Conservation (phyloP, 1,284 basidiomycete genomes). For the Naganishia albida region DNA sequence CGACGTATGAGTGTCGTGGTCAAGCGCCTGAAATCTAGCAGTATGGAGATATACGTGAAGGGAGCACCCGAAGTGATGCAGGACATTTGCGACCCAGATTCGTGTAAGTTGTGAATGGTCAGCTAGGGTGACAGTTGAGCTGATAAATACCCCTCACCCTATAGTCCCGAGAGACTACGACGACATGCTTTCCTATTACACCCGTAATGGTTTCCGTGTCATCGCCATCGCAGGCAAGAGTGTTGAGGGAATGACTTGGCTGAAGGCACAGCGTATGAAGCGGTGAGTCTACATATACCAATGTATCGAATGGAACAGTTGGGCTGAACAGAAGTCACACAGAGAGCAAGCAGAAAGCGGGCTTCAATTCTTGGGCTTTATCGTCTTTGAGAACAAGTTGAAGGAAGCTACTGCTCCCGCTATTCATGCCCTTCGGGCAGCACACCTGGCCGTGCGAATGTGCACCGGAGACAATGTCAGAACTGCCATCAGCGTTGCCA, state of each 20-base stretch:
- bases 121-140: not conserved
- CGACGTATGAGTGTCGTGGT: constrained; percentile 98
- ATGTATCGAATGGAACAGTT: not conserved
- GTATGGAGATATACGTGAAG: constrained; percentile 98
- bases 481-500: constrained; percentile 93
- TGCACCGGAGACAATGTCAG: constrained; percentile 97
- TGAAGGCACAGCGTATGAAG: constrained; percentile 95
- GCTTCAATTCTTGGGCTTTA: constrained; percentile 88
- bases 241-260: constrained; percentile 90
- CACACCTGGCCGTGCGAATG: constrained; percentile 94
- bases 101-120: constrained; percentile 62
- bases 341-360: constrained; percentile 93
- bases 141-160: not conserved
- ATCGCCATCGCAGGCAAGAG: constrained; percentile 98
- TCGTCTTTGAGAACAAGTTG: constrained; percentile 98
- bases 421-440: constrained; percentile 82
- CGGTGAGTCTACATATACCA: constrained; percentile 58
- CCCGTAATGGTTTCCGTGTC: constrained; percentile 93
- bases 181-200: constrained; percentile 95
- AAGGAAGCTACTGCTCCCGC: constrained; percentile 91
- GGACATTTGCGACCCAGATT: constrained; percentile 86
- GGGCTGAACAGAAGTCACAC: constrained; percentile 16
- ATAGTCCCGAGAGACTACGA: constrained; percentile 95
- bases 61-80: constrained; percentile 97
- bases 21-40: constrained; percentile 86